A percentile compares a stretch with the other conserved stretches of the same genome.
These are phyloP conservation scores for Dactylellina haptotyla DNA, from an alignment of 2,329 filamentous ascomycete species.

Conservation along the genomic window DNA sequence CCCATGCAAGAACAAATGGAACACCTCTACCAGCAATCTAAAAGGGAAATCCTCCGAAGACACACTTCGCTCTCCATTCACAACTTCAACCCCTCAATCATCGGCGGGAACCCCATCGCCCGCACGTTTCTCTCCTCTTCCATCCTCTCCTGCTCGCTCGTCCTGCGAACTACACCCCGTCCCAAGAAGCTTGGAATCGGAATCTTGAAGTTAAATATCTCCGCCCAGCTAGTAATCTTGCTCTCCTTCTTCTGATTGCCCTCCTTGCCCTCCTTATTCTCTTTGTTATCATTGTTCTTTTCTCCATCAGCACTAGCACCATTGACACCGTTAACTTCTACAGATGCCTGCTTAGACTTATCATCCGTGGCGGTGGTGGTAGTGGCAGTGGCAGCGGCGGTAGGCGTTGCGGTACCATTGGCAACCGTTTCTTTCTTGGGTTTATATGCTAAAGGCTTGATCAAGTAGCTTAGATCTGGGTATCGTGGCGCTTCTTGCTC, in stretches of 20 bases:
- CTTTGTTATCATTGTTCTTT: no score
- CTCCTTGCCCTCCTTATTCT: no score
- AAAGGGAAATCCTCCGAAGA: not conserved
- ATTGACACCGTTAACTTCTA: not conserved
- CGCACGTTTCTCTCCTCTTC: conserved; percentile 57
- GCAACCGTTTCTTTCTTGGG: conserved; percentile 5
- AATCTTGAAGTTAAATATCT: conserved; percentile 40
- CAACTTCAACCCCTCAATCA: conserved; percentile 55
- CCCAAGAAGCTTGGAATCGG: conserved; percentile 36
- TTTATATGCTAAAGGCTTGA: conserved; percentile 42
- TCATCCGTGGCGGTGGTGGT: not conserved
- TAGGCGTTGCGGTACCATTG: not conserved
- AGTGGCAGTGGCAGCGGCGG: not conserved
- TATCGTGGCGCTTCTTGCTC: conserved; percentile 7
- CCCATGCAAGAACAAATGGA: not conserved
- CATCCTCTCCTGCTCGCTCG: conserved; percentile 48
- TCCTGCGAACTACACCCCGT: not conserved
- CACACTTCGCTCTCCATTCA: not conserved
- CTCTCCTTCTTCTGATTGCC: not conserved
- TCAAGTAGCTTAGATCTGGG: conserved; percentile 30
- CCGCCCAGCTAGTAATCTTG: conserved; percentile 7
- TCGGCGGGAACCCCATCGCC: conserved; percentile 58
- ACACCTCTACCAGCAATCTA: not conserved
- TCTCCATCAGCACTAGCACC: not conserved
- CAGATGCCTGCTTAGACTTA: not conserved